phyloP scores from a whole-genome alignment of 148 eudicot genomes.

The Tetragonia tetragonoides region DNA sequence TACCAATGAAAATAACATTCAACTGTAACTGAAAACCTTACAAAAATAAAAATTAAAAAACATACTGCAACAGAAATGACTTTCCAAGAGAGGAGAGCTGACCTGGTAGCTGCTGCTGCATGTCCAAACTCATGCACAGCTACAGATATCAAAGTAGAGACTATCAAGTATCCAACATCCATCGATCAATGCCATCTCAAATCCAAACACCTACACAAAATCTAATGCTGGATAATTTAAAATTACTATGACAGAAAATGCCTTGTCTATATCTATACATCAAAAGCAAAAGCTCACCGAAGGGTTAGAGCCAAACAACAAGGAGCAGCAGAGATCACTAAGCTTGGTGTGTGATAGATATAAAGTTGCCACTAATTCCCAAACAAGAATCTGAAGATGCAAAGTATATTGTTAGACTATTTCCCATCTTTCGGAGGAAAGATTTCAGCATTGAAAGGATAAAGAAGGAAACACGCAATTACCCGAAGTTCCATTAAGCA shows the following conservation, averaged over 20 bases:
- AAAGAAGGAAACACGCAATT: no score
- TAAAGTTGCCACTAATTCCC: constrained; percentile 47
- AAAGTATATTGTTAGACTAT: no score
- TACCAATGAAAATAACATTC: not conserved
- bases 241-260: not conserved
- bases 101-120: constrained; percentile 97
- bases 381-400: constrained; percentile 53
- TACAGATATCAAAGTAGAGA: constrained; percentile 64
- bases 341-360: constrained; percentile 35
- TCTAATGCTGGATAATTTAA: not conserved
- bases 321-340: constrained; percentile 44
- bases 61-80: no score
- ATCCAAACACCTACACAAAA: constrained; percentile 52
- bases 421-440: no score
- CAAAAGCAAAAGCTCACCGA: constrained; percentile 45
- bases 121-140: constrained; percentile 86
- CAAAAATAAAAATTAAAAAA: no score
- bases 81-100: constrained; percentile 29
- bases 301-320: constrained; percentile 53
- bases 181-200: constrained; percentile 48
- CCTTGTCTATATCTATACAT: not conserved
- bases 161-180: constrained; percentile 53
- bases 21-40: not conserved
- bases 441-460: no score
- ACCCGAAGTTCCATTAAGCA: no score